phyloP scores from a whole-genome alignment of 1,284 basidiomycete genomes.

The Boletus calvinii region DNA sequence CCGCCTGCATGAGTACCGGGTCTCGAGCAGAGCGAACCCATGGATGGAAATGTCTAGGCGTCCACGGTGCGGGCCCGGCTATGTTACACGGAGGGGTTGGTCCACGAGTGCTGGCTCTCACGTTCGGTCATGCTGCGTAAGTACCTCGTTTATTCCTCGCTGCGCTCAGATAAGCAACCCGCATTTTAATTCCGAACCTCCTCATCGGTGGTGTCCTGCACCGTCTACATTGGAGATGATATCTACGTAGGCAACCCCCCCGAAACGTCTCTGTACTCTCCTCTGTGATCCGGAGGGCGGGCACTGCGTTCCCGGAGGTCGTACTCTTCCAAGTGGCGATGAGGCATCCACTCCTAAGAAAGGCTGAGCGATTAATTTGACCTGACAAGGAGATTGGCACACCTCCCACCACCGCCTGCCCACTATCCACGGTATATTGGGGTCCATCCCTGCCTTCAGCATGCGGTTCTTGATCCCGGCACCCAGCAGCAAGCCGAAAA shows the following conservation, averaged over 20 bases:
- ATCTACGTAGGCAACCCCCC: constrained; percentile 30
- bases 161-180: constrained; percentile 11
- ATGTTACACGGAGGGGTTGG: neutral
- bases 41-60: constrained; percentile 25
- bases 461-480: constrained; percentile 82
- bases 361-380: constrained; percentile 23
- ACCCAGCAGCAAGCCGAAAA: constrained; percentile 79
- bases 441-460: constrained; percentile 69
- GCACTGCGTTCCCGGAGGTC: constrained; percentile 44
- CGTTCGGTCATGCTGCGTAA: constrained; percentile 16
- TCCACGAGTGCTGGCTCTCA: constrained; percentile 12
- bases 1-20: constrained; percentile 48
- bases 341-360: constrained; percentile 58
- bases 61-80: neutral
- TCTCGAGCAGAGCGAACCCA: constrained; percentile 74
- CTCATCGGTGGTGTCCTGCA: no score
- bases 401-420: constrained; percentile 80
- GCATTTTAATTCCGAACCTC: neutral
- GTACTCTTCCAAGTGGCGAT: constrained; percentile 51
- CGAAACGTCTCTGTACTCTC: constrained; percentile 44
- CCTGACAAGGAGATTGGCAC: constrained; percentile 29
- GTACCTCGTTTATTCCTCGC: constrained; percentile 27
- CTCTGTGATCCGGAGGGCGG: constrained; percentile 32
- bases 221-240: neutral
- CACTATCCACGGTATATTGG: constrained; percentile 56